Base-by-base conservation (phyloP, 2,329 filamentous ascomycete genomes). In the Claviceps humidiphila region DNA sequence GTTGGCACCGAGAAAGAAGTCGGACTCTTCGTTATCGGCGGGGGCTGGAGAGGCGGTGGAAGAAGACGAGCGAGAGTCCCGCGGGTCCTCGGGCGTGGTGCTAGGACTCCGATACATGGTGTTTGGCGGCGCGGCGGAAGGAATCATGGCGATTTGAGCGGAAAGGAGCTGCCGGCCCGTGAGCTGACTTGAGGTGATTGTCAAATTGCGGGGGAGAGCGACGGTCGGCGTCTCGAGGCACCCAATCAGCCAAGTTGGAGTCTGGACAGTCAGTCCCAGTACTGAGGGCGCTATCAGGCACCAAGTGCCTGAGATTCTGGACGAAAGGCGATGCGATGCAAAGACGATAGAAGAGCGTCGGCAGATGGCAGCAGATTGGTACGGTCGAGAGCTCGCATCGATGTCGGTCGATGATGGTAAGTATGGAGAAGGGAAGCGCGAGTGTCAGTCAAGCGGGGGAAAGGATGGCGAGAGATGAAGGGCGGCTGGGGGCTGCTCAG, bases 1-100 rank as follows among this genome's bases (percentile, higher is more conserved):
- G 71, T 96, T 95, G 61, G 86, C 84, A 53, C 78, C 80, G 65
- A 86, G 84, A 68, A 93, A 93, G 68, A 93, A 95, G 70, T 96
- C 91, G 59, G 89, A 95, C 70, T 96, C 91, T 64, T 90, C 86
- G 69, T 94, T 89, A 63, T 89, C 85, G 64, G 81, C 81, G 50
- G 85, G 81, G 50, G 78, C 80, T 45, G 86, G 85, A 1, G 86
- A 89, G 64, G 84, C 87, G 53, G 83, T 86, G 7, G 85, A 85
- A 5, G 84, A 87, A 3, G 77, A 78, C 1, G 77, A 78, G 56
- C 76, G 72, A 43, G 76, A 80, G 61, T 80, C 76, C 57, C 77
- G 70, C 53, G 70, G 69, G 4, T 69, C 63, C 41, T 72, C 71
- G 17, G 51, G 46, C 7, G 49, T 48, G 5, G 43, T 24, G 22